Evolutionary conservation across 345 rosid species (phyloP).

Genomic region (Reutealis trisperma): DNA sequence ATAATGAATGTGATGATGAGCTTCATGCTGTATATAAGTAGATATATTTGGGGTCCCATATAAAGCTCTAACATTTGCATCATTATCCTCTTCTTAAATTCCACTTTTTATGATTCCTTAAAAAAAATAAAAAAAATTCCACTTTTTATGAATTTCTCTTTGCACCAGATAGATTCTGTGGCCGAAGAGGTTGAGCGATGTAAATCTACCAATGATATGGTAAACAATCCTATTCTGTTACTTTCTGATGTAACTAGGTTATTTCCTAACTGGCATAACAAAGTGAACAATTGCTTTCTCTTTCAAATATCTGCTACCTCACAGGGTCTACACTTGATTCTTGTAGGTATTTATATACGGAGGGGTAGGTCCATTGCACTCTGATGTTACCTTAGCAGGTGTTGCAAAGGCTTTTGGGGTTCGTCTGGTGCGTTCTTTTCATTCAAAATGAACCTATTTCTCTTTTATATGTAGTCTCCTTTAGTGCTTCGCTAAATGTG

Average conservation of each 20-base stretch:
- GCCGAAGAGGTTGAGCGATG: slow-evolving; percentile 90
- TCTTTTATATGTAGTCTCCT: not conserved
- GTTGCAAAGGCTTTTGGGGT: slow-evolving; percentile 99
- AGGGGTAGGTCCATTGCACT: slow-evolving; percentile 93
- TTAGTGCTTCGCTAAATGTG: not conserved
- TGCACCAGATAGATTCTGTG: slow-evolving; percentile 83
- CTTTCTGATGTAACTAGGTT: slow-evolving; percentile 2
- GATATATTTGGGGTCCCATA: not conserved
- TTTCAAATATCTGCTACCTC: slow-evolving; percentile 10
- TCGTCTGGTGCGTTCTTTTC: slow-evolving; percentile 61
- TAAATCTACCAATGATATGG: slow-evolving; percentile 77
- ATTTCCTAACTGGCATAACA: slow-evolving; percentile 6
- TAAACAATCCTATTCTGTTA: slow-evolving; percentile 29
- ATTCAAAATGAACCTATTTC: not conserved
- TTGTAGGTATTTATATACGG: slow-evolving; percentile 83
- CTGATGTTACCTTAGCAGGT: slow-evolving; percentile 89
- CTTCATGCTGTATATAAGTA: slow-evolving; percentile 4
- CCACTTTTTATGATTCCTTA: slow-evolving; percentile 7
- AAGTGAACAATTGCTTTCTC: not conserved
- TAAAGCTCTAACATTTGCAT: slow-evolving; percentile 13
- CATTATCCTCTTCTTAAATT: slow-evolving; percentile 13
- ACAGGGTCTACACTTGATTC: slow-evolving; percentile 6
- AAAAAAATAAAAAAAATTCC: slow-evolving; percentile 1
- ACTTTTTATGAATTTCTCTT: slow-evolving; percentile 22
- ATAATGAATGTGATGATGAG: slow-evolving; percentile 5